Conservation (phyloP, 139 green algal genomes). For the Coelastrella sp. region DNA sequence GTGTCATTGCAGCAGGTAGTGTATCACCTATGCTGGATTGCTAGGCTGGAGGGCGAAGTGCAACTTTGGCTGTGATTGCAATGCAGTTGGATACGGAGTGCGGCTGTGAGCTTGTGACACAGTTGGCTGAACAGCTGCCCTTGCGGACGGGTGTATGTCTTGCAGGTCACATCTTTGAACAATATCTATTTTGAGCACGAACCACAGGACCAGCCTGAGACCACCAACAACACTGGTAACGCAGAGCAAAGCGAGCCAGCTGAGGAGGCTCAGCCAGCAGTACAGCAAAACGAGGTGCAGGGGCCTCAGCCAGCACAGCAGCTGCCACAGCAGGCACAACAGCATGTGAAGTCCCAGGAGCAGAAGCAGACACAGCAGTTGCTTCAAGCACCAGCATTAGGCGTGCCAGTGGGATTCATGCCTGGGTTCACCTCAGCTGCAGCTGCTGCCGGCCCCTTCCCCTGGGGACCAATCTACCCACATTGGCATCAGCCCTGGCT, state of each 20-base stretch:
- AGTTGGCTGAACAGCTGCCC: neutral
- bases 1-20: neutral
- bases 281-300: neutral
- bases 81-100: too few relatives aligned
- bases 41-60: neutral
- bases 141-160: too few relatives aligned
- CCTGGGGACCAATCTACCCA: neutral
- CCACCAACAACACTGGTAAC: neutral
- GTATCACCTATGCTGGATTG: neutral
- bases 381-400: neutral
- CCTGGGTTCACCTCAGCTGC: neutral
- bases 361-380: neutral
- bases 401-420: neutral
- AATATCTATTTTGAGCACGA: conserved; percentile 54
- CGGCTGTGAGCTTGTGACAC: neutral
- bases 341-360: neutral
- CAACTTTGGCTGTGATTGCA: neutral
- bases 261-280: neutral
- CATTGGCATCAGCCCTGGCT: neutral
- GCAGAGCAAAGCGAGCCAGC: neutral
- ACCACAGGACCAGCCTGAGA: neutral
- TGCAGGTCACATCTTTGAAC: conserved; percentile 46
- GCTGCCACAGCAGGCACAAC: neutral
- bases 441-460: neutral
- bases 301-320: neutral